Percentiles rank a stretch among this genome's conserved stretches.
phyloP scores from a whole-genome alignment of 345 rosid species.

The Ricinus communis region DNA sequence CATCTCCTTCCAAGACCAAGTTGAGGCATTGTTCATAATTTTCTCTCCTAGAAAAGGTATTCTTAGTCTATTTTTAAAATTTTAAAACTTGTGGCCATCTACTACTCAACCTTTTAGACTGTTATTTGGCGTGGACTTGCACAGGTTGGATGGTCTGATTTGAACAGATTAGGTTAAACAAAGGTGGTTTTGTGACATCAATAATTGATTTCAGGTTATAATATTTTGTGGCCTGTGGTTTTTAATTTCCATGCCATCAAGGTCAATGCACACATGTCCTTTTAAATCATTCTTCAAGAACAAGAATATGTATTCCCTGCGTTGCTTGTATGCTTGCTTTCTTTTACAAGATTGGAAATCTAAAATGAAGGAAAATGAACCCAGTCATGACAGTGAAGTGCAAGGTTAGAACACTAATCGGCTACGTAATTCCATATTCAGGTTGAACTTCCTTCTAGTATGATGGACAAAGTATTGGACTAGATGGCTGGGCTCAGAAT shows the following conservation, averaged over 20 bases:
- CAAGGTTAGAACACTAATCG: constrained; percentile 18
- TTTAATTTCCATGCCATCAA: neutral
- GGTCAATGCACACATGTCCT: neutral
- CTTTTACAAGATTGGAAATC: constrained; percentile 7
- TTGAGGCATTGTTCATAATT: neutral
- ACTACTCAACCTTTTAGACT: neutral
- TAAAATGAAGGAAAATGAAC: constrained; percentile 6
- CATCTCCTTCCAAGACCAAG: neutral
- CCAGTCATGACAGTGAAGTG: constrained; percentile 21
- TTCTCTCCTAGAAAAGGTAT: neutral
- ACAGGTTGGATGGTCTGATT: constrained; percentile 30
- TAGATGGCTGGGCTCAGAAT: neutral
- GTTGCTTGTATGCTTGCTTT: constrained; percentile 19
- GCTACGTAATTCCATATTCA: no score
- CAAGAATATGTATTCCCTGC: constrained; percentile 9
- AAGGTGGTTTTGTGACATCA: neutral
- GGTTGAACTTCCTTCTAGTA: neutral
- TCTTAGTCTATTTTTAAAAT: neutral
- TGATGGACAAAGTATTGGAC: no score
- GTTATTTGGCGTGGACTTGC: constrained; percentile 6
- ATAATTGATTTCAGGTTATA: neutral
- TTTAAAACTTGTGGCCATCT: constrained; percentile 14
- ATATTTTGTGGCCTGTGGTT: neutral
- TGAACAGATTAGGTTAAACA: constrained; percentile 21
- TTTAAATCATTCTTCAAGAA: constrained; percentile 15